These are phyloP conservation scores for Lichtheimia hyalospora DNA, from an alignment of 371 early-diverging fungal species.

Conservation along the genomic window DNA sequence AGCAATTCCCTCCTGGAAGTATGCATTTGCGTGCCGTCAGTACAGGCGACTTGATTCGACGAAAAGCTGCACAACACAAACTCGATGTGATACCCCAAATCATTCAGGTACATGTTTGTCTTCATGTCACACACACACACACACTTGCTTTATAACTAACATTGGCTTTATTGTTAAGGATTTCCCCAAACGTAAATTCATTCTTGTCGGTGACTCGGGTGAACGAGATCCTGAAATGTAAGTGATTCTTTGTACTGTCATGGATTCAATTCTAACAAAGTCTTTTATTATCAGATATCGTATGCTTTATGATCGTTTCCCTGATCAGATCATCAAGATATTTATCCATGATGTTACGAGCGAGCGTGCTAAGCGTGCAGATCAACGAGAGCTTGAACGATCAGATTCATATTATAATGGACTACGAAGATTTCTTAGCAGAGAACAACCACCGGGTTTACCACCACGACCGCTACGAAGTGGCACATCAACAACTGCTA, in stretches of 20 bases:
- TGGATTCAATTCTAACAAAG: background rate
- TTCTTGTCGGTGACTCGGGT: slow-evolving; percentile 72
- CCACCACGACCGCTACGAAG: slow-evolving; percentile 8
- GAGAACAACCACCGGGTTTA: slow-evolving; percentile 17
- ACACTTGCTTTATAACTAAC: background rate
- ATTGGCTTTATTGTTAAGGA: slow-evolving; percentile 7
- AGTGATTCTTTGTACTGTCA: background rate
- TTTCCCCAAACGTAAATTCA: slow-evolving; percentile 63
- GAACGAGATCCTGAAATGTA: slow-evolving; percentile 70
- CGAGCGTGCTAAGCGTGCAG: slow-evolving; percentile 36
- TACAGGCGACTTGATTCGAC: slow-evolving; percentile 29
- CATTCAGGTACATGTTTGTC: slow-evolving; percentile 14
- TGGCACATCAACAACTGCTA: slow-evolving; percentile 19
- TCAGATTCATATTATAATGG: slow-evolving; percentile 29
- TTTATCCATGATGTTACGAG: slow-evolving; percentile 68
- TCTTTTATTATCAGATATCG: slow-evolving; percentile 32
- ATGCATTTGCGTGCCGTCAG: slow-evolving; percentile 42
- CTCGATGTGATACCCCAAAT: slow-evolving; percentile 33
- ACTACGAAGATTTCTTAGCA: slow-evolving; percentile 25
- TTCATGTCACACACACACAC: no score
- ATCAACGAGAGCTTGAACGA: slow-evolving; percentile 18
- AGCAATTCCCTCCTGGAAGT: slow-evolving; percentile 44
- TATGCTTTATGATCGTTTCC: slow-evolving; percentile 42
- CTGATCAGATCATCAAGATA: slow-evolving; percentile 59
- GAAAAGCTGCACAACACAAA: slow-evolving; percentile 41